phyloP scores from a whole-genome alignment of 225 moss, liverwort and hornwort species.

The Sphagnum contortum region DNA sequence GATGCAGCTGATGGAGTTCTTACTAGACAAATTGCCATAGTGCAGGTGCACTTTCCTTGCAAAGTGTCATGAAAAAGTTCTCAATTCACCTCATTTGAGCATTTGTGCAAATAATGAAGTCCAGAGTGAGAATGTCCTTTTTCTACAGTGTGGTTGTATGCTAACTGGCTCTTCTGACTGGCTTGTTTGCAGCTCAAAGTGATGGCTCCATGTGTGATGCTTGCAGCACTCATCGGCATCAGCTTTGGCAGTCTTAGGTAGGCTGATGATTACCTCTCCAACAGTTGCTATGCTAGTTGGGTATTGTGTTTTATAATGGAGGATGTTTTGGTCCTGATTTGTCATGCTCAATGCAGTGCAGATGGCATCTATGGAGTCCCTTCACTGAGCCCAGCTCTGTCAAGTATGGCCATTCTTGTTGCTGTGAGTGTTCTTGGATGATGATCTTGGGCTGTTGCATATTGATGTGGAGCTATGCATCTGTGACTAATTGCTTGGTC shows the following conservation, averaged over 20 bases:
- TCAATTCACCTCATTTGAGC: neutral
- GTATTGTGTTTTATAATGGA: too few relatives aligned
- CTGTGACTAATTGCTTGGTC: too few relatives aligned
- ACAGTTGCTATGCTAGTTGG: too few relatives aligned
- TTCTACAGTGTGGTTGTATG: too few relatives aligned
- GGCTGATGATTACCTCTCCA: neutral
- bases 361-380: slow-evolving; percentile 69
- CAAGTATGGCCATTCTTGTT: slow-evolving; percentile 66
- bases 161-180: too few relatives aligned
- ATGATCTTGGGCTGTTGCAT: too few relatives aligned
- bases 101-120: neutral
- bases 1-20: slow-evolving; percentile 45
- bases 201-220: slow-evolving; percentile 96
- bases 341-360: slow-evolving; percentile 28
- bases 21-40: slow-evolving; percentile 65
- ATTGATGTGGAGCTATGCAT: too few relatives aligned
- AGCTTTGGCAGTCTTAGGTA: slow-evolving; percentile 81
- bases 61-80: too few relatives aligned
- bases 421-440: slow-evolving; percentile 19
- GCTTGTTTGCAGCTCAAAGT: slow-evolving; percentile 61
- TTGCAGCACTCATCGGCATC: slow-evolving; percentile 58
- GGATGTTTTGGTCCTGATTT: too few relatives aligned
- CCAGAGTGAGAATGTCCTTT: too few relatives aligned
- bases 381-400: slow-evolving; percentile 83
- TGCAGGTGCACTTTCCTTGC: slow-evolving; percentile 42